Base-by-base conservation (phyloP, 176 grass and related monocot species). In the Ananas comosus region DNA sequence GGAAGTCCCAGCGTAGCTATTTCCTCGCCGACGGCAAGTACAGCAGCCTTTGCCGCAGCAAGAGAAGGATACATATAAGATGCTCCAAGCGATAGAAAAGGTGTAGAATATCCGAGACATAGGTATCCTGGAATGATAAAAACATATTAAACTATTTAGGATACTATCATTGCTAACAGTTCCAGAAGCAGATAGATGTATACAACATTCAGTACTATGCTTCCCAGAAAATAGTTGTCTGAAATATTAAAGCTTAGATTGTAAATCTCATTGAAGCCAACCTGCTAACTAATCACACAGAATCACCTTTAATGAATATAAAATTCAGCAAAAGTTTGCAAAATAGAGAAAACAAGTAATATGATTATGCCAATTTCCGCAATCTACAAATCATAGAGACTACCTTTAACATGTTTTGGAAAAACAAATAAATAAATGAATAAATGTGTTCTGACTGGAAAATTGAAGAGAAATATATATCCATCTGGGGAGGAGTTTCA, bases 61-160 rank as follows among this genome's bases (percentile, higher is more conserved):
- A 97, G 94, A 2, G 94, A 92, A 80, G 86, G 85, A 74, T 97
- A 97, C 94, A 97, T 97, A 80, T 97, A 71, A 50, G 94, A 97
- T 79, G 85, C 86, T 54, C 94, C 94, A 14, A 97, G 74, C 65
- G 94, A 97, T 11, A 97, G 89, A 81, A 97, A 92, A 2, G 94
- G 89, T 9, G 94, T 97, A 9, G 94, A 90, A 52, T 90, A 97
- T 65, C 94, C 94, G 69, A 97, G 82, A 86, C 81, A 88, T 80
- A 97, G 56, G 82, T 97, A 92, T 74, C 94, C 89, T 97, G 68
- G 70, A 78, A 71, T 72, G 51, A 51, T 24, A 61, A 16, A 61
- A 51, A 70, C 64, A 61, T 8, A 66, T 72, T 52, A 58, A 47
- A 53, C 69, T n/a, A 58, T 21, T 18, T 16, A 21, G 19, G n/a